Conservation (phyloP, 2,329 filamentous ascomycete genomes). For the Penicillium sp. region DNA sequence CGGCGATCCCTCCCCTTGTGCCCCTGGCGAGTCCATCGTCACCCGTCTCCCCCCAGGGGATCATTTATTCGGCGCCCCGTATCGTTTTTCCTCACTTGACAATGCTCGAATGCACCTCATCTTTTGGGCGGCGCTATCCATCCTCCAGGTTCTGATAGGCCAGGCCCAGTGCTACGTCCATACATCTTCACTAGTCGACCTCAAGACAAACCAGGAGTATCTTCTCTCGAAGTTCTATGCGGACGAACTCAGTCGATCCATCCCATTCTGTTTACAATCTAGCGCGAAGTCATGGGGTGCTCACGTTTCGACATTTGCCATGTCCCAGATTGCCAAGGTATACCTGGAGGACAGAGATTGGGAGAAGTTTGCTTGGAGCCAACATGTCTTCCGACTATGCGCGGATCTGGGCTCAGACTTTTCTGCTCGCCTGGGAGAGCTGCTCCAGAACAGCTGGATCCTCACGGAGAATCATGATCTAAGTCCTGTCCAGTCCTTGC, state of each 20-base stretch:
- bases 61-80: constrained; percentile 7
- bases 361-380: constrained; percentile 7
- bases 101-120: constrained; percentile 4
- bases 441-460: constrained; percentile 2
- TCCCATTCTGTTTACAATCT: constrained; percentile 6
- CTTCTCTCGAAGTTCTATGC: constrained; percentile 8
- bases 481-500: too few relatives aligned
- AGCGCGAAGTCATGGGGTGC: constrained; percentile 6
- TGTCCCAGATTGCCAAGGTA: constrained; percentile 7
- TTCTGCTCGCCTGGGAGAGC: neutral
- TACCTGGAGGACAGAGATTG: constrained; percentile 3
- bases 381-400: neutral
- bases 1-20: constrained; percentile 1
- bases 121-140: constrained; percentile 7
- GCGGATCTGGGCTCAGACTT: constrained; percentile 2
- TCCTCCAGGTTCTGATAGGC: constrained; percentile 6
- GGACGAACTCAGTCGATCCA: constrained; percentile 6
- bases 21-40: neutral
- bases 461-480: neutral
- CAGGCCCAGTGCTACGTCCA: neutral
- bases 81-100: constrained; percentile 7
- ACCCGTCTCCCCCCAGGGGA: neutral
- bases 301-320: constrained; percentile 1
- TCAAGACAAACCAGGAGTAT: constrained; percentile 1
- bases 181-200: neutral